Evolutionary conservation across 139 green algal species (phyloP).

Genomic region (Diplosphaera chodatii): DNA sequence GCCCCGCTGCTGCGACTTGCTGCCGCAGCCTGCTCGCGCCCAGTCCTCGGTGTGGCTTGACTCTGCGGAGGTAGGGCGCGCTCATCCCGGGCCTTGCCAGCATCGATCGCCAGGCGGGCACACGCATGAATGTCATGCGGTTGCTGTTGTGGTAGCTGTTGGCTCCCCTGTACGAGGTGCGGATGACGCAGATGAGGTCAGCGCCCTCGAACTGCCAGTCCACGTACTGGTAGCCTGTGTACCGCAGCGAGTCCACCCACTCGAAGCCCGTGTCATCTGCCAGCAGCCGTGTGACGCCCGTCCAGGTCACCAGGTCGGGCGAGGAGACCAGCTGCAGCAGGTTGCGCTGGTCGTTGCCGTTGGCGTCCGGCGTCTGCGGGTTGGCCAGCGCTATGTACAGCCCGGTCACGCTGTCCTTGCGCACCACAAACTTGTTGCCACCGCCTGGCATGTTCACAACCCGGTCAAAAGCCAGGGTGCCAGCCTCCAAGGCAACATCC

Average conservation of each 20-base stretch:
- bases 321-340: slow-evolving; percentile 8
- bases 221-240: slow-evolving; percentile 14
- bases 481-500: no score
- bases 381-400: slow-evolving; percentile 18
- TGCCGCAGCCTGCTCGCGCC: no score
- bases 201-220: slow-evolving; percentile 14
- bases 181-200: slow-evolving; percentile 11
- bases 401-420: not conserved
- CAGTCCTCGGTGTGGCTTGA: no score
- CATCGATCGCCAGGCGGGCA: not conserved
- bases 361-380: slow-evolving; percentile 10
- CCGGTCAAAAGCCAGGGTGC: no score
- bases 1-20: not conserved
- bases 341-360: slow-evolving; percentile 17
- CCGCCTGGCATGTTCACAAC: slow-evolving; percentile 13
- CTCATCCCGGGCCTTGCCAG: not conserved
- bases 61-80: not conserved
- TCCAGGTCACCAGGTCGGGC: not conserved
- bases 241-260: slow-evolving; percentile 15
- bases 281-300: slow-evolving; percentile 12
- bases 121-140: not conserved
- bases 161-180: slow-evolving; percentile 5
- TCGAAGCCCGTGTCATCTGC: slow-evolving; percentile 13
- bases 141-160: slow-evolving; percentile 1
- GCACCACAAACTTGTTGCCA: slow-evolving; percentile 17